Evolutionary conservation across 805 yeast species (phyloP), one percentile per base, ranked within the genome.

Genomic region (Myxozyma nipponensis): DNA sequence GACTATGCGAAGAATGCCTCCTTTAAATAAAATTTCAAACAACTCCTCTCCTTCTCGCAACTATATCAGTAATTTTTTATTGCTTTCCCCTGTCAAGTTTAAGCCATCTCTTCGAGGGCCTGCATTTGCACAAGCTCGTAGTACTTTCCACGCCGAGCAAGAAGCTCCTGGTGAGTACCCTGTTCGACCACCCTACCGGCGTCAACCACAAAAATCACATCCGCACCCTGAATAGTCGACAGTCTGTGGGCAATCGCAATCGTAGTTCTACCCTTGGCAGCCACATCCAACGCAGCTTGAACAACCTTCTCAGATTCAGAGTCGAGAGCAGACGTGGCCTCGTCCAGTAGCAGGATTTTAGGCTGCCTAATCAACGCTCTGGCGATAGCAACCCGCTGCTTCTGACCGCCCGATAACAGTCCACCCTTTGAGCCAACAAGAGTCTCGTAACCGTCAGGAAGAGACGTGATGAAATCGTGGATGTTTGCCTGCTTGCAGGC

Each of bases 211-310:
- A 74, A 73, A 21, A 83, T 79, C 43, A 69, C 68, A 42, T 75
- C 71, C 0, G 88, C 77, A 49, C 74, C 72, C 43, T 70, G 66
- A 52, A 81, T 81, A 0, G 86, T 80, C 56, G 76, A 76, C 69
- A 84, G 72, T 62, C 91, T 70, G 66, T 84, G 91, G 13, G 90
- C 90, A 66, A 84, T 82, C 62, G 89, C 84, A 56, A 84, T 68
- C 38, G 84, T 80, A 1, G 90, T 83, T 60, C 89, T 80, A 26
- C 78, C 70, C 15, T 67, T 48, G 57, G 85, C 84, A 58, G 84
- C 86, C 4, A 66, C 69, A 6, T 71, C 71, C 52, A 80, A 80
- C 7, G 88, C 83, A 7, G 69, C 58, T 64, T 84, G 90, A 49
- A 84, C 83, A 63, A 76, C 75, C 10, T 79, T 69, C 66, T 84